Base-by-base conservation (phyloP, 2,329 filamentous ascomycete genomes). In the Cytospora piceae region DNA sequence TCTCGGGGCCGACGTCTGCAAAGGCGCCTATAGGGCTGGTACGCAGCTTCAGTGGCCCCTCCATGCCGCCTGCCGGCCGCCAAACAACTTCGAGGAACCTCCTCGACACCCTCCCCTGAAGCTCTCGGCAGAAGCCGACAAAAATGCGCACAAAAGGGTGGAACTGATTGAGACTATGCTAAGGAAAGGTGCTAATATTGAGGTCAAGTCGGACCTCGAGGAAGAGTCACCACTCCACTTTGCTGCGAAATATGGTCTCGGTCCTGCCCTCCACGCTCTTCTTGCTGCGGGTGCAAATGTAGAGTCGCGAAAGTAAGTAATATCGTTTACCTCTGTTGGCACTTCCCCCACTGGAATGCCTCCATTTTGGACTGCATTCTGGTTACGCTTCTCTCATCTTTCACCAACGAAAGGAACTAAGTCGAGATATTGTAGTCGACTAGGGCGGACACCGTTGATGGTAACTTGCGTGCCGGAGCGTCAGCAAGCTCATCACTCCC, bases 1-100 rank as follows among this genome's bases (percentile, higher is more conserved):
- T 4, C 59, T 63, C 7, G 63, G 63, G 17, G 63, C 63, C 9
- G 51, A 65, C n/a, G 63, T 63, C 24, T 54, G 62, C 24, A 62
- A 42, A 51, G 63, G 63, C n/a, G 4, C 11, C 9, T 39, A 42
- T 14, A 37, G 6, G 20, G 14, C 9, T 20, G 54, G 27, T 51
- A 22, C 24, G 24, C 58, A 51, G 24, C 11, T 22, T 11, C 17
- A 24, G 20, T 46, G 24, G 31, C 63, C 63, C 22, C 52, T 65
- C 24, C 63, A 65, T 24, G 58, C 58, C 6, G 52, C 29, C 17
- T 56, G 58, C 37, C 20, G 20, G 12, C 53, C 52, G 12, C 20
- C 22, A 4, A 42, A 12, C 1, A 2, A 5, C 4, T 62, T 39
- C 11, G 1, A 14, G 4, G 54, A 58, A 15, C 24, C 22, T n/a